Conservation (phyloP, 2,329 filamentous ascomycete species). For the Madurella mycetomatis region DNA sequence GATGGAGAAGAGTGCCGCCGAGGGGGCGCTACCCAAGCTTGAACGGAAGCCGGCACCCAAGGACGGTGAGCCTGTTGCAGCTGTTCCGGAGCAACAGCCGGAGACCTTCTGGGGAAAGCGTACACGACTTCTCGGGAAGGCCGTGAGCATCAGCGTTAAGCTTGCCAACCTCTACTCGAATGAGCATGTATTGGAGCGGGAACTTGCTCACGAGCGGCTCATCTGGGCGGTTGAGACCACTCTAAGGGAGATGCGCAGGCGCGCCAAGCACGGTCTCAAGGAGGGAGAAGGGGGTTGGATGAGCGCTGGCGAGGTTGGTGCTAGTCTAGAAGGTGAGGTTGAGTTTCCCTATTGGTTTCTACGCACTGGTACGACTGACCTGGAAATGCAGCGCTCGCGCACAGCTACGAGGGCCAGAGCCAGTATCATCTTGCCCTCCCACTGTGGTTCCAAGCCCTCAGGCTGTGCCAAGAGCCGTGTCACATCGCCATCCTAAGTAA, state of each 20-base stretch:
- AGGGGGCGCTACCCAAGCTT: conserved; percentile 40
- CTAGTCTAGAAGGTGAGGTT: conserved; percentile 59
- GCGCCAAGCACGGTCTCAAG: conserved; percentile 63
- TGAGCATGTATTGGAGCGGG: conserved; percentile 67
- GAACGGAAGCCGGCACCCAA: conserved; percentile 6
- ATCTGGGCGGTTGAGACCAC: conserved; percentile 78
- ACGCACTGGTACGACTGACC: conserved; percentile 21
- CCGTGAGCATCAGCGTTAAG: conserved; percentile 74
- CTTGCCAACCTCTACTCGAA: conserved; percentile 78
- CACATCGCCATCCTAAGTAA: conserved; percentile 75
- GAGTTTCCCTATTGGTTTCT: not conserved
- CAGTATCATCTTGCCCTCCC: conserved; percentile 79
- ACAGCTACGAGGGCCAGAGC: conserved; percentile 68
- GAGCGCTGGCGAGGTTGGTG: conserved; percentile 66
- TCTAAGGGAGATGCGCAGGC: conserved; percentile 67
- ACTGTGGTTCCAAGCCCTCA: conserved; percentile 79
- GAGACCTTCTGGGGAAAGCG: conserved; percentile 55
- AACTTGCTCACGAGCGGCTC: conserved; percentile 70
- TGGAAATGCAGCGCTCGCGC: conserved; percentile 57
- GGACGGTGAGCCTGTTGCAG: conserved; percentile 12
- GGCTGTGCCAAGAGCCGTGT: conserved; percentile 62
- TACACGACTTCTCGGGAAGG: conserved; percentile 66
- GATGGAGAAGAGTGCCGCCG: conserved; percentile 47
- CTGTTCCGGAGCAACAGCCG: conserved; percentile 24
- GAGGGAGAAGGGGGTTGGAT: conserved; percentile 69